Base-by-base conservation (phyloP, 306 rosid species). In the Medicago lupulina region DNA sequence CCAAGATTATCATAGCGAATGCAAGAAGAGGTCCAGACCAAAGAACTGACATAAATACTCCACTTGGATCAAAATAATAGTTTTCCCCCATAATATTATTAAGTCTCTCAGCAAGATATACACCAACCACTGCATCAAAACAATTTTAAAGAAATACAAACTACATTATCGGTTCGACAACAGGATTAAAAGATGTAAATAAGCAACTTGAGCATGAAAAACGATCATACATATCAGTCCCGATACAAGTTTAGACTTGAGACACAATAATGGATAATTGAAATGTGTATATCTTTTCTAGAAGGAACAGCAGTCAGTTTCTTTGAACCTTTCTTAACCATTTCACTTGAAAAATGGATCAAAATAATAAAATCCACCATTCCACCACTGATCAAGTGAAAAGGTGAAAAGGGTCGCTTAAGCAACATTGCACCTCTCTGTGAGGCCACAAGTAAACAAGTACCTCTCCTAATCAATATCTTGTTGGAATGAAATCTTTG, bases 21-120 rank as follows among this genome's bases (percentile, higher is more conserved):
- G 68, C 79, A 16, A 95, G 97, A 72, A 95, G 97, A 59, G 99
- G 99, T 50, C 99, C 99, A 28, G 93, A 95, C 99, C 99, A 92
- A 49, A 95, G 82, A 28, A 81, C 79, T 9, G 99, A 92, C 60
- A 92, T 79, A 78, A 95, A 95, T 80, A 92, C 61, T 78, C 99
- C 99, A 67, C 80, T 86, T 8, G 85, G 82, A 85, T 95, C 99
- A 77, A 95, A 95, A 81, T 95, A 95, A 79, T 96, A 95, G 84
- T 92, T 88, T 78, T 85, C 74, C 47, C 89, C 79, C 74, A 90
- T 47, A 57, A 87, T 15, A 64, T 51, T 53, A 83, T 95, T 95
- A 39, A 95, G 79, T 59, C 70, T 83, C 91, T 92, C 97, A 19
- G 97, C 97, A 67, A 95, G 81, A 86, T 87, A 95, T 49, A 92